phyloP scores from a whole-genome alignment of 495 filamentous ascomycete species.

The Annulohypoxylon stygium region DNA sequence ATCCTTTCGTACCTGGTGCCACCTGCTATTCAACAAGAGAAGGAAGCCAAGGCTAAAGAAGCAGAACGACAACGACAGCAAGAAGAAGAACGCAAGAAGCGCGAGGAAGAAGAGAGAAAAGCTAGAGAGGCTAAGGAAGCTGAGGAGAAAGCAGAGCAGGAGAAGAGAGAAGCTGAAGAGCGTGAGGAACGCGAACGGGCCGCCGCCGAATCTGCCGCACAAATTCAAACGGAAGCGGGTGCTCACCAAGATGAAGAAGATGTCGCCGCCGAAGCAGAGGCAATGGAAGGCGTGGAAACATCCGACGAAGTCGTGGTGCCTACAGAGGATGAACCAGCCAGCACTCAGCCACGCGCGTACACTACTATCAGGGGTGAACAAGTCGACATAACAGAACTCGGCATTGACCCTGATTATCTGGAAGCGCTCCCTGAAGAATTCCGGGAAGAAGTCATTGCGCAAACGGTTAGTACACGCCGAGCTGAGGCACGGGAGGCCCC shows the following conservation, averaged over 20 bases:
- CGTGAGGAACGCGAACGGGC: slow-evolving; percentile 66
- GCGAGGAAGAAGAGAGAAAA: slow-evolving; percentile 66
- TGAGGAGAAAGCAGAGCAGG: slow-evolving; percentile 68
- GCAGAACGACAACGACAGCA: slow-evolving; percentile 71
- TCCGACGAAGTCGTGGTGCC: slow-evolving; percentile 58
- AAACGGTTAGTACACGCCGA: slow-evolving; percentile 84
- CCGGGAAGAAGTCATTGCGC: slow-evolving; percentile 93
- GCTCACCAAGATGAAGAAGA: slow-evolving; percentile 39
- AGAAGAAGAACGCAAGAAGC: slow-evolving; percentile 73
- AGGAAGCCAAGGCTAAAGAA: slow-evolving; percentile 70
- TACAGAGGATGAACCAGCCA: slow-evolving; percentile 47
- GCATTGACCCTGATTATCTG: slow-evolving; percentile 93
- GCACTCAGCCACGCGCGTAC: slow-evolving; percentile 68
- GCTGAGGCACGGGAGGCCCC: slow-evolving; percentile 76
- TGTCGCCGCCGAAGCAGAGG: slow-evolving; percentile 60
- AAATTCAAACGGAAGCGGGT: slow-evolving; percentile 48
- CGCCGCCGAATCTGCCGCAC: slow-evolving; percentile 60
- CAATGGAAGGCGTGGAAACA: slow-evolving; percentile 90
- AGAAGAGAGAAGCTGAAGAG: slow-evolving; percentile 71
- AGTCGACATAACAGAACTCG: slow-evolving; percentile 91
- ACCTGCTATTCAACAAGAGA: slow-evolving; percentile 83
- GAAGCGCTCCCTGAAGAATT: slow-evolving; percentile 95
- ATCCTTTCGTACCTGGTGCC: slow-evolving; percentile 83
- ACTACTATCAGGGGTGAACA: slow-evolving; percentile 86
- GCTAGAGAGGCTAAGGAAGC: slow-evolving; percentile 69